These are phyloP conservation scores for Ensete ventricosum DNA, from an alignment of 176 grass and related monocot genomes.

Conservation along the genomic window DNA sequence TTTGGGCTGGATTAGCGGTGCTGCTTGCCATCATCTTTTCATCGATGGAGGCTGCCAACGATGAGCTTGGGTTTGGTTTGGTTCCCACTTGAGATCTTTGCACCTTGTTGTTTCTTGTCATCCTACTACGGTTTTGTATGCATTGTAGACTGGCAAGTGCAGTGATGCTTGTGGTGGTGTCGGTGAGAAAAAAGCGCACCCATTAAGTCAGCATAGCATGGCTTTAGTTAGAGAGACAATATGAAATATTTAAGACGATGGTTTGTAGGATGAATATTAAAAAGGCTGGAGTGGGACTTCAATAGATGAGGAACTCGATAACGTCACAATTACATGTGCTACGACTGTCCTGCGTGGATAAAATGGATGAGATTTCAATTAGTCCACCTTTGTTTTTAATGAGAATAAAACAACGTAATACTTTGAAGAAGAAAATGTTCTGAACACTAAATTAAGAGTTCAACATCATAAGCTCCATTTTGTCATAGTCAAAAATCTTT, in stretches of 20 bases:
- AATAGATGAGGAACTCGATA: too few relatives aligned
- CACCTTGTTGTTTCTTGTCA: background rate
- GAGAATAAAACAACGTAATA: too few relatives aligned
- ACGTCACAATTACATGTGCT: too few relatives aligned
- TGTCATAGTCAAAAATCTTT: too few relatives aligned
- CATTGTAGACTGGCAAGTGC: background rate
- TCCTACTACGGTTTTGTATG: background rate
- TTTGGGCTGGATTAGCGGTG: slow-evolving; percentile 27
- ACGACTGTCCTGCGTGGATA: too few relatives aligned
- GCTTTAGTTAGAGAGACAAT: background rate
- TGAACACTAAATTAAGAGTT: too few relatives aligned
- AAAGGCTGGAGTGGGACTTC: too few relatives aligned
- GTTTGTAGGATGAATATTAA: background rate
- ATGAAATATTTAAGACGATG: background rate
- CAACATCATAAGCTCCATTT: too few relatives aligned
- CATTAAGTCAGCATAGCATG: background rate
- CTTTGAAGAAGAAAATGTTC: too few relatives aligned
- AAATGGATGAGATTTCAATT: too few relatives aligned
- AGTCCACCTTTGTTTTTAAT: too few relatives aligned
- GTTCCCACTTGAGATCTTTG: slow-evolving; percentile 63
- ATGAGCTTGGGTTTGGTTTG: slow-evolving; percentile 33
- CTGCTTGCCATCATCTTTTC: slow-evolving; percentile 29
- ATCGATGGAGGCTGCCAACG: slow-evolving; percentile 32
- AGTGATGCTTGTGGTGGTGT: background rate
- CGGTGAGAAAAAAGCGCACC: background rate